phyloP scores from a whole-genome alignment of 495 filamentous ascomycete genomes.

The Penicillium lividum region DNA sequence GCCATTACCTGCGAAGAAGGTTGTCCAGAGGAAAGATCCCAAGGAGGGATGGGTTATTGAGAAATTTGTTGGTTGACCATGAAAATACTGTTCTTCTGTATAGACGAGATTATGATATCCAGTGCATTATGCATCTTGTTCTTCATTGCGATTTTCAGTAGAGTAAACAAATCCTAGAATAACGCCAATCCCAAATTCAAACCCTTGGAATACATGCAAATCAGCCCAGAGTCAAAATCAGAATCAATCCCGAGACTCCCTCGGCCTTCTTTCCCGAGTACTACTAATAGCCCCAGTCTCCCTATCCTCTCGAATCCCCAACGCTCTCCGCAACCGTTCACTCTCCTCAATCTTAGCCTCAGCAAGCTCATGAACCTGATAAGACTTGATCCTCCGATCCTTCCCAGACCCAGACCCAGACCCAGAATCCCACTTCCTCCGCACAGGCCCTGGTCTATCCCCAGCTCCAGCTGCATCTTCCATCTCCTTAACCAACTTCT shows the following conservation, averaged over 20 bases:
- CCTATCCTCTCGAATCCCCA: slow-evolving; percentile 86
- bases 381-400: slow-evolving; percentile 69
- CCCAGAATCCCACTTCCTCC: slow-evolving; percentile 10
- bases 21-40: slow-evolving; percentile 71
- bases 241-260: slow-evolving; percentile 32
- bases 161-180: no score
- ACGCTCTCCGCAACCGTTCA: slow-evolving; percentile 80
- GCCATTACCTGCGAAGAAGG: slow-evolving; percentile 80
- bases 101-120: slow-evolving; percentile 34
- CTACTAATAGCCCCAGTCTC: slow-evolving; percentile 77
- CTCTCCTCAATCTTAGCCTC: slow-evolving; percentile 96
- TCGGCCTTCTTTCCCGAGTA: slow-evolving; percentile 41
- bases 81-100: slow-evolving; percentile 13
- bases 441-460: slow-evolving; percentile 2
- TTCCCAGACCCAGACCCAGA: not conserved
- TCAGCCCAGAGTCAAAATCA: no score
- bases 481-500: slow-evolving; percentile 34
- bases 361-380: slow-evolving; percentile 95
- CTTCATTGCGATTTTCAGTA: not conserved
- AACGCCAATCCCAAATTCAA: not conserved
- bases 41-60: slow-evolving; percentile 79
- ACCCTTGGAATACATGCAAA: no score
- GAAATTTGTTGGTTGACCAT: slow-evolving; percentile 48
- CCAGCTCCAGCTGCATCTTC: slow-evolving; percentile 22
- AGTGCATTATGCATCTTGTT: slow-evolving; percentile 8